Evolutionary conservation across 345 rosid genomes (phyloP), one percentile per base, ranked within the genome.

Genomic region (Draba incana): DNA sequence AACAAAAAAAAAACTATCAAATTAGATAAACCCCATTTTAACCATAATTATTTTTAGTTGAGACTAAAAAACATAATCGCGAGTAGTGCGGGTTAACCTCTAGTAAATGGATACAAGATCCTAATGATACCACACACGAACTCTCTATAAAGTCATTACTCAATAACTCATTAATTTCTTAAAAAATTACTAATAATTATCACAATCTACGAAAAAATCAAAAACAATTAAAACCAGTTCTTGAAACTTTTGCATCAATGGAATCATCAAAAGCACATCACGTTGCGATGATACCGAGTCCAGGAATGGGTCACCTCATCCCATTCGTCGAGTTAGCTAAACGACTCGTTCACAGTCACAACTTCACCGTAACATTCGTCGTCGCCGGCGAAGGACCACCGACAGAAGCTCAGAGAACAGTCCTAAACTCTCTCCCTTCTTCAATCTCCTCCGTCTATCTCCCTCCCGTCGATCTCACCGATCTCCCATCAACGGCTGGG

Each of bases 281-380:
- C 62, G 60, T 85, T 20, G 96, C 81, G 23, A 56, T 88, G 28
- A 48, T 82, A 3, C 89, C 90, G 12, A 74, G 84, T 41, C 97
- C 91, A 0, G 97, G 97, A 45, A 88, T 90, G 91, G 97, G 97
- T 43, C 97, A 90, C 58, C 86, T 88, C 35, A 86, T 85, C 73
- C 96, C 97, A 6, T 82, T 86, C 62, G 47, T 64, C n/a, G 91
- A 86, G 79, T 72, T 90, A 24, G 88, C 95, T 28, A 84, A 86
- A 68, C 62, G 77, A 33, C 79, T 90, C 55, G 84, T 79, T 62
- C 71, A 57, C 37, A 46, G 16, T 51, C 86, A 86, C 75, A 2
- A 66, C 46, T 39, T 85, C 76, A 49, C 74, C 53, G 69, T 84
- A 5, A 82, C 87, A 13, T 81, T 90, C 64, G 5, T 88, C 16